phyloP scores from a whole-genome alignment of 108 stramenopile species.

The Asterionellopsis glacialis region DNA sequence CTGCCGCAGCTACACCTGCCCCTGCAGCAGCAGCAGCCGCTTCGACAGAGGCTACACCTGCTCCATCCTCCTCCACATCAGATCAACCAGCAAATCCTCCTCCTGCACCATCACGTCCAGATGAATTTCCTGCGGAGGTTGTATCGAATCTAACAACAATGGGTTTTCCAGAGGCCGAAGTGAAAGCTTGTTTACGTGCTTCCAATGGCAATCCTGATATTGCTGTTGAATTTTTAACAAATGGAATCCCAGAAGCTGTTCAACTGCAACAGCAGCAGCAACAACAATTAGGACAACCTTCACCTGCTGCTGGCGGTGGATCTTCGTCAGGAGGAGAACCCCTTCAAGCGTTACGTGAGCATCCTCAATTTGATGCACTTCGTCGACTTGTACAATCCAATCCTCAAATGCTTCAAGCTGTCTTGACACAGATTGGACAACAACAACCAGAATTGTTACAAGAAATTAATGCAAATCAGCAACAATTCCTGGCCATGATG shows the following conservation, averaged over 20 bases:
- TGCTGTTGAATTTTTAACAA: slow-evolving; percentile 96
- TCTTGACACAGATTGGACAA: slow-evolving; percentile 88
- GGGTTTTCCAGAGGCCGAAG: slow-evolving; percentile 84
- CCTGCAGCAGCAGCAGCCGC: slow-evolving; percentile 34
- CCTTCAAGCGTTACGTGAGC: slow-evolving; percentile 80
- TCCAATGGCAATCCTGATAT: slow-evolving; percentile 92
- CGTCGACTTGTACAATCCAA: slow-evolving; percentile 90
- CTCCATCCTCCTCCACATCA: slow-evolving; percentile 29
- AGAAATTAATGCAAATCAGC: slow-evolving; percentile 93
- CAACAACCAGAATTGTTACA: slow-evolving; percentile 88
- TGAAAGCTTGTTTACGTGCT: slow-evolving; percentile 87
- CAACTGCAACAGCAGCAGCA: slow-evolving; percentile 26
- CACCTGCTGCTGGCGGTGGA: slow-evolving; percentile 10
- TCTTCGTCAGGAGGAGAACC: slow-evolving; percentile 27
- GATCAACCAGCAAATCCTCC: slow-evolving; percentile 25
- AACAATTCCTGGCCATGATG: slow-evolving; percentile 93
- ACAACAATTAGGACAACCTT: slow-evolving; percentile 23
- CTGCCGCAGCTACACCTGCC: slow-evolving; percentile 37
- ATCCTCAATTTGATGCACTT: slow-evolving; percentile 93
- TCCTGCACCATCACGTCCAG: slow-evolving; percentile 33
- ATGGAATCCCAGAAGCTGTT: slow-evolving; percentile 89
- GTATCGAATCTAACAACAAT: slow-evolving; percentile 74
- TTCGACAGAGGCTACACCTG: slow-evolving; percentile 23
- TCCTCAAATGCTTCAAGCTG: slow-evolving; percentile 81
- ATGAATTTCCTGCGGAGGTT: slow-evolving; percentile 58